phyloP scores from a whole-genome alignment of 768 basidiomycete genomes.

The Scleroderma citrinum region DNA sequence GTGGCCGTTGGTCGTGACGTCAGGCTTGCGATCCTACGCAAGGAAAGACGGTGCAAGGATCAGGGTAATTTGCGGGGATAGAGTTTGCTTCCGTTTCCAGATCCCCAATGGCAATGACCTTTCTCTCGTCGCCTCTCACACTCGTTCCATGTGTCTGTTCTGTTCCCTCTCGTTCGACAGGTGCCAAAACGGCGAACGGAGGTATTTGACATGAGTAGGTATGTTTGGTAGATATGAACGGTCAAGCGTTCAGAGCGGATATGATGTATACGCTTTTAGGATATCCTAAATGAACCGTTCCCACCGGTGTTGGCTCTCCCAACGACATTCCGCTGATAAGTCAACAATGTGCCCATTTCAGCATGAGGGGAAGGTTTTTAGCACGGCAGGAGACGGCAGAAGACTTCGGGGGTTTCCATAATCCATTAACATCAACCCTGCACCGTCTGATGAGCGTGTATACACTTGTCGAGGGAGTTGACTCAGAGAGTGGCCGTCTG shows the following conservation, averaged over 20 bases:
- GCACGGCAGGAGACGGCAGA: not conserved
- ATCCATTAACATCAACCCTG: not conserved
- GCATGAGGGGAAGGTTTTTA: no score
- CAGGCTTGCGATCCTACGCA: not conserved
- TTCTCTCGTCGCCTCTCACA: not conserved
- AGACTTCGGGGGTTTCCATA: not conserved
- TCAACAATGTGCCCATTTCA: no score
- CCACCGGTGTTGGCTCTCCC: not conserved
- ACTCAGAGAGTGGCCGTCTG: not conserved
- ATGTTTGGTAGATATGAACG: not conserved
- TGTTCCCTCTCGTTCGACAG: not conserved
- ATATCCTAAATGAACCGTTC: not conserved
- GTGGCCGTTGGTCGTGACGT: not conserved
- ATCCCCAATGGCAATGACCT: not conserved
- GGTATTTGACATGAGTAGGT: not conserved
- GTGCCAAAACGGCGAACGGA: not conserved
- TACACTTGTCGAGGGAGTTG: not conserved
- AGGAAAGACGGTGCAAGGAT: not conserved
- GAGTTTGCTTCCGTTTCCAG: not conserved
- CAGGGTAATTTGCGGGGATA: not conserved
- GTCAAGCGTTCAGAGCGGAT: not conserved
- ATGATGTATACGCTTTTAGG: no score
- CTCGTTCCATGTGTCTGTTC: not conserved
- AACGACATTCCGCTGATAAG: no score
- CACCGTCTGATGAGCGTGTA: not conserved